Evolutionary conservation across 768 basidiomycete species (phyloP), one percentile per base, ranked within the genome.

Genomic region (Podaxis sp.): DNA sequence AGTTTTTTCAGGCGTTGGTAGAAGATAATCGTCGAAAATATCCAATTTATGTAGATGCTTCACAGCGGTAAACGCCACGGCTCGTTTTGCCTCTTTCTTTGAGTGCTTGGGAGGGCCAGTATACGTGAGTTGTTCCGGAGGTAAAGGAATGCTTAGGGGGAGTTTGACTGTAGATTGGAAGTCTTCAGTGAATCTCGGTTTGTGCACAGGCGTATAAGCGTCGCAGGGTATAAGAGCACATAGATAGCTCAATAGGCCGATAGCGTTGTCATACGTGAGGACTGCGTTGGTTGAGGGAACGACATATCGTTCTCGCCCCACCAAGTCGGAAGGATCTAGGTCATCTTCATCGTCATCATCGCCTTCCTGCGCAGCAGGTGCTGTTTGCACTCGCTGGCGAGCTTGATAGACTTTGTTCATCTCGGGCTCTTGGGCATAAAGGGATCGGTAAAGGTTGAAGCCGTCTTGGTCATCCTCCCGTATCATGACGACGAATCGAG

Each of bases 401-500:
- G 79, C 70, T 67, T 86, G 88, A 67, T 92, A 92, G 7, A 84
- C 79, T 49, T 74, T 76, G 66, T 84, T 86, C 59, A 93, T 81
- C 68, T 84, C 82, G 0, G 85, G 84, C 67, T 94, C 93, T 46
- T 80, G 82, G 36, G 82, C 74, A 57, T 81, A 77, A 67, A 92
- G 84, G 5, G 77, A 71, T 42, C 79, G 72, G 70, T 94, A 94
- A 59, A 82, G 82, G 22, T 78, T 77, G 1, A 88, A 73, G 60
- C 88, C 84, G 1, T 77, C 74, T 1, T 75, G 71, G 53, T 88
- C 80, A 55, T 84, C 83, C 63, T 88, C 76, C 64, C 87, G 84
- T 17, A 93, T 80, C 92, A 96, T 90, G 33, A 95, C 81, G 49
- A 95, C 78, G 67, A 92, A 96, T 2, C 86, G 88, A 1, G 93